Evolutionary conservation across 345 rosid genomes (phyloP).

Genomic region (Euphorbia tirucalli): DNA sequence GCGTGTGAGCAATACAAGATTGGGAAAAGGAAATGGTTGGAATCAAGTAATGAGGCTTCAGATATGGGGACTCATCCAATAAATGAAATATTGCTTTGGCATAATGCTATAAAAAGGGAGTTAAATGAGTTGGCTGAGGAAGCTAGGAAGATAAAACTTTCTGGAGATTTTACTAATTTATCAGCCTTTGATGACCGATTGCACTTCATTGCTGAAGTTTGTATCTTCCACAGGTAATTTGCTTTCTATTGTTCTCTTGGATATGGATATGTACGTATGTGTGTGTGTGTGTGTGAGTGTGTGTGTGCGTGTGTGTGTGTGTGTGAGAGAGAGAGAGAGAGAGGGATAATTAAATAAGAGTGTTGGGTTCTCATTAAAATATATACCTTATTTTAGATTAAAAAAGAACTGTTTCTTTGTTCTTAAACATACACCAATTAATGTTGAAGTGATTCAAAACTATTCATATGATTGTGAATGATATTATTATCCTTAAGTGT

Average conservation of each 20-base stretch:
- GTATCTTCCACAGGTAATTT: conserved; percentile 84
- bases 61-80: conserved; percentile 50
- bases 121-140: conserved; percentile 75
- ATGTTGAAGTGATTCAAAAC: not conserved
- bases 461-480: not conserved
- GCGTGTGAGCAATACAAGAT: conserved; percentile 51
- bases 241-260: not conserved
- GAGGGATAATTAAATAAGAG: too few species aligned
- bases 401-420: not conserved
- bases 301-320: too few species aligned
- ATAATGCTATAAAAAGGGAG: conserved; percentile 76
- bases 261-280: too few species aligned
- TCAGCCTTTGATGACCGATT: conserved; percentile 75
- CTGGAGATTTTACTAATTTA: conserved; percentile 69
- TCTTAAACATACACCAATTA: too few species aligned
- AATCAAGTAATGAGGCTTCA: conserved; percentile 34
- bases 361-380: not conserved
- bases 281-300: too few species aligned
- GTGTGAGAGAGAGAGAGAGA: too few species aligned
- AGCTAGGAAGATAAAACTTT: conserved; percentile 74
- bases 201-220: conserved; percentile 85
- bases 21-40: conserved; percentile 72
- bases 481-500: conserved; percentile 5
- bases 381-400: not conserved
- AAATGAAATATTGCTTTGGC: conserved; percentile 90